A percentile compares a stretch with the other conserved stretches of the same genome.
phyloP scores from a whole-genome alignment of 2,329 filamentous ascomycete species.

The Dichotomopilus funicola region DNA sequence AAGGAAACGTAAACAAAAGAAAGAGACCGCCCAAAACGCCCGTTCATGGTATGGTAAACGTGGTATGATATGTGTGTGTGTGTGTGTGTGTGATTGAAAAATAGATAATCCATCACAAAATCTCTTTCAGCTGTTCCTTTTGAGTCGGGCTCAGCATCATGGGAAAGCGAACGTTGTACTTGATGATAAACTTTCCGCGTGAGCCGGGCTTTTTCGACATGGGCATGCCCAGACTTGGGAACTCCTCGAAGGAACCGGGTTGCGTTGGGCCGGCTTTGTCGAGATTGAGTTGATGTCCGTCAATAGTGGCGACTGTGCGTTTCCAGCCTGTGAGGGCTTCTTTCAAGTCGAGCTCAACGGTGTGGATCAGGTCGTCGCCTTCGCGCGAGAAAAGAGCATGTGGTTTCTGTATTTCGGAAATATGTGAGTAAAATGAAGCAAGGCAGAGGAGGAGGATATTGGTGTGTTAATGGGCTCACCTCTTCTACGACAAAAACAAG shows the following conservation, averaged over 20 bases:
- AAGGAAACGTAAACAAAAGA: background rate
- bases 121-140: slow-evolving; percentile 73
- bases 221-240: slow-evolving; percentile 87
- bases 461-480: slow-evolving; percentile 48
- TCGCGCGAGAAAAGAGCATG: slow-evolving; percentile 80
- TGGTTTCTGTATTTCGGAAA: slow-evolving; percentile 56
- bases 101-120: slow-evolving; percentile 31
- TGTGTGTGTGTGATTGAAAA: too few relatives aligned
- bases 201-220: slow-evolving; percentile 81
- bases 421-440: slow-evolving; percentile 33
- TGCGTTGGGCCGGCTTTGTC: slow-evolving; percentile 78
- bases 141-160: slow-evolving; percentile 67
- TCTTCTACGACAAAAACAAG: slow-evolving; percentile 91
- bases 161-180: slow-evolving; percentile 90
- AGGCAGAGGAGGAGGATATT: background rate
- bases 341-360: slow-evolving; percentile 77
- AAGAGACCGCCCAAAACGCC: background rate
- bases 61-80: background rate
- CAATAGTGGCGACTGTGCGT: slow-evolving; percentile 86
- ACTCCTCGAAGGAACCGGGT: slow-evolving; percentile 73
- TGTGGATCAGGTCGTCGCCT: slow-evolving; percentile 77
- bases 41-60: background rate
- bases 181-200: slow-evolving; percentile 81
- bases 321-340: slow-evolving; percentile 94
- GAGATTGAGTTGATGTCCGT: slow-evolving; percentile 76